Evolutionary conservation across 805 yeast species (phyloP).

Genomic region (Myxozyma udenii): DNA sequence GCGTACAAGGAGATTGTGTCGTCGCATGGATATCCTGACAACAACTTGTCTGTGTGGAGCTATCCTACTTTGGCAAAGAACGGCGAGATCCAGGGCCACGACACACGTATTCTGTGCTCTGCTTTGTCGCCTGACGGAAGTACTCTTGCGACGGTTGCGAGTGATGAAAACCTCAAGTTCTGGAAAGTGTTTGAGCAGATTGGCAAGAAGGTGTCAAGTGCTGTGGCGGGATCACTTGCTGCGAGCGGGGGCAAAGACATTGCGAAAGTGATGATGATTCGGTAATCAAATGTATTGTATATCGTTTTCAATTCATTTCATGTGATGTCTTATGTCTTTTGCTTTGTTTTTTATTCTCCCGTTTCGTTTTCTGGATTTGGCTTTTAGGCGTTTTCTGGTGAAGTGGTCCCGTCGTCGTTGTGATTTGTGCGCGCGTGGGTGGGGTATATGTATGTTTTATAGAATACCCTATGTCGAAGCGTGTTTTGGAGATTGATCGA

Average conservation of each 20-base stretch:
- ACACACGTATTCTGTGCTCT: constrained; percentile 77
- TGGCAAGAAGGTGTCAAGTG: constrained; percentile 37
- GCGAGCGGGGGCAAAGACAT: constrained; percentile 47
- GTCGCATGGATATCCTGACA: constrained; percentile 90
- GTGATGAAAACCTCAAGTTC: constrained; percentile 93
- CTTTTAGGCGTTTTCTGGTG: too few species aligned
- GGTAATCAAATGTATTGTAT: constrained; percentile 35
- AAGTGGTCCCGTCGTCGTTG: too few species aligned
- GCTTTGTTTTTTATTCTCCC: not conserved
- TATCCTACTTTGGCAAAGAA: constrained; percentile 83
- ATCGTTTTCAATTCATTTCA: too few species aligned
- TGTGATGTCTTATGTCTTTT: not conserved
- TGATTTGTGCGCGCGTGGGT: too few species aligned
- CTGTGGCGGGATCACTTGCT: constrained; percentile 34
- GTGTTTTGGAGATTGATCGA: too few species aligned
- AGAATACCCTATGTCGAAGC: too few species aligned
- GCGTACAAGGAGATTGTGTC: constrained; percentile 71
- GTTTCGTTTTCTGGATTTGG: not conserved
- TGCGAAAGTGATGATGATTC: constrained; percentile 52
- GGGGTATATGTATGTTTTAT: too few species aligned
- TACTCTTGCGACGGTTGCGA: constrained; percentile 89
- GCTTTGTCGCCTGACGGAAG: constrained; percentile 86
- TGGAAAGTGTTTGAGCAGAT: constrained; percentile 79
- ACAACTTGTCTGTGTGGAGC: constrained; percentile 76
- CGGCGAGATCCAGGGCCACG: constrained; percentile 90